Percentiles rank a stretch among this genome's conserved stretches.
phyloP scores from a whole-genome alignment of 495 filamentous ascomycete genomes.

The Beverwykella pulmonaria region DNA sequence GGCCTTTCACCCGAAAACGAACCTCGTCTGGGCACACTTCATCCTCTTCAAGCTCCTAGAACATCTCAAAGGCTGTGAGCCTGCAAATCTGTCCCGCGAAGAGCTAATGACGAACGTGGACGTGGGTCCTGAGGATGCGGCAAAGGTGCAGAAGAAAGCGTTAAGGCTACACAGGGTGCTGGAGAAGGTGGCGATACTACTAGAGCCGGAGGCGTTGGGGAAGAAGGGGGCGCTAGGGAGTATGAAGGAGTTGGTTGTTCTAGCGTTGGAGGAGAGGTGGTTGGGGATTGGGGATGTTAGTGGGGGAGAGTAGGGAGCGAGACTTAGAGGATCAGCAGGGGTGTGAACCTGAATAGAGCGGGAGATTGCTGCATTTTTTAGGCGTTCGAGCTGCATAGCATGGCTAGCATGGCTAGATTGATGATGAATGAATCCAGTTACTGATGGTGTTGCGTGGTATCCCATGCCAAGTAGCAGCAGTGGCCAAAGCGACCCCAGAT shows the following conservation, averaged over 20 bases:
- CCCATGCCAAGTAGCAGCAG: too few relatives aligned
- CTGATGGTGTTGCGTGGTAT: too few relatives aligned
- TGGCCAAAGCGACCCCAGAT: too few relatives aligned
- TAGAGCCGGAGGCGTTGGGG: slow-evolving; percentile 38
- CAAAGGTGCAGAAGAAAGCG: slow-evolving; percentile 36
- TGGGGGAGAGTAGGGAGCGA: not conserved
- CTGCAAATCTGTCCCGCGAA: not conserved
- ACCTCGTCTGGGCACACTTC: slow-evolving; percentile 50
- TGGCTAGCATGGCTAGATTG: too few relatives aligned
- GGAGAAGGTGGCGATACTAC: slow-evolving; percentile 26
- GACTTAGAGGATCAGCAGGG: too few relatives aligned
- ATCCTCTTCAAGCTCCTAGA: slow-evolving; percentile 40
- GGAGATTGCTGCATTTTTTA: too few relatives aligned
- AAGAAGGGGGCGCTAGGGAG: slow-evolving; percentile 24
- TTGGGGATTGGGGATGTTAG: slow-evolving; percentile 41
- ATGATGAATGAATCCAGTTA: too few relatives aligned
- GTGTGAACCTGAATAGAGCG: too few relatives aligned
- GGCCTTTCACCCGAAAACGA: slow-evolving; percentile 44
- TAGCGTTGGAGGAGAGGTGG: slow-evolving; percentile 44
- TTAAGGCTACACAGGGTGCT: slow-evolving; percentile 36
- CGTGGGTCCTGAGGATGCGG: not conserved
- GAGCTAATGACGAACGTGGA: slow-evolving; percentile 9
- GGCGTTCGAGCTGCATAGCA: too few relatives aligned
- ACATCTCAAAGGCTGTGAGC: slow-evolving; percentile 18
- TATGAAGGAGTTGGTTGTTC: slow-evolving; percentile 41